A percentile compares a stretch with the other conserved stretches of the same genome.
Evolutionary conservation across 2,329 filamentous ascomycete species (phyloP).

Genomic region (Didymella exigua): DNA sequence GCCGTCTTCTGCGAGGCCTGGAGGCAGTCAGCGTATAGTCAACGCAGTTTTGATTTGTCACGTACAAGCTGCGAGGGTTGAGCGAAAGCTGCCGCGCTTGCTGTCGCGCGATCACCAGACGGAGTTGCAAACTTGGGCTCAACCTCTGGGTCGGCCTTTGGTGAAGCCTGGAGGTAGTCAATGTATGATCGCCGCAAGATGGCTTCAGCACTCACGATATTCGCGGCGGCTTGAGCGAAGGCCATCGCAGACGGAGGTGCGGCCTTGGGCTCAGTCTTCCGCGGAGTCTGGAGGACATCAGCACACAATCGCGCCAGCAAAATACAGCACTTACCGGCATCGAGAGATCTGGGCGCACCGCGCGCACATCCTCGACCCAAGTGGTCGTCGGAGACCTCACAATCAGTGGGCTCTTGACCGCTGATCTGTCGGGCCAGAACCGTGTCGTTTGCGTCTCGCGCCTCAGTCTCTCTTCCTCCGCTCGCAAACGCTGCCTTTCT

Average conservation of each 20-base stretch:
- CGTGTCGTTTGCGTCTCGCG: neutral
- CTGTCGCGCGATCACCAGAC: no score
- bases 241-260: no score
- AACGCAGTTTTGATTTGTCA: neutral
- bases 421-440: neutral
- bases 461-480: neutral
- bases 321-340: neutral
- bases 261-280: no score
- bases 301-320: neutral
- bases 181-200: no score
- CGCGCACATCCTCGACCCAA: neutral
- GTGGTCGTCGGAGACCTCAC: neutral
- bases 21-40: neutral
- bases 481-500: neutral
- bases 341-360: neutral
- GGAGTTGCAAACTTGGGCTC: neutral
- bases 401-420: neutral
- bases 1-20: neutral
- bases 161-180: neutral
- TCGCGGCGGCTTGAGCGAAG: no score
- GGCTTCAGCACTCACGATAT: no score
- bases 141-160: neutral
- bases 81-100: neutral
- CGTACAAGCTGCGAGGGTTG: neutral
- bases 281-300: neutral